phyloP scores from a whole-genome alignment of 208 protist species.

The Porcisia deanei region DNA sequence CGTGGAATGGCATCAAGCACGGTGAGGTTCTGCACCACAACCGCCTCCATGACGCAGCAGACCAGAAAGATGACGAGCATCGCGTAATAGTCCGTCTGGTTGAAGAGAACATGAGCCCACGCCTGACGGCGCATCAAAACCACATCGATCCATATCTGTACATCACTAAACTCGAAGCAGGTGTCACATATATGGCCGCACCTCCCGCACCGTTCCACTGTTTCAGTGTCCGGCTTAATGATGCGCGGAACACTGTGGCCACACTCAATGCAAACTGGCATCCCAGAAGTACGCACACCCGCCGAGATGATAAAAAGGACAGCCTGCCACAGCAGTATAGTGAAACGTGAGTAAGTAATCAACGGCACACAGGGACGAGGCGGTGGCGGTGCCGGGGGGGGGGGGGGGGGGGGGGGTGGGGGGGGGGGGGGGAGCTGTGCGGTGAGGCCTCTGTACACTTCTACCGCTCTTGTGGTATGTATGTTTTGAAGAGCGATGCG shows the following conservation, averaged over 20 bases:
- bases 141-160: slow-evolving; percentile 82
- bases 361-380: background rate
- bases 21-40: slow-evolving; percentile 58
- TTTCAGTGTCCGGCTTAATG: slow-evolving; percentile 71
- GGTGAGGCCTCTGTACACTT: background rate
- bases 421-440: background rate
- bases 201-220: slow-evolving; percentile 66
- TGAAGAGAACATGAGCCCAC: slow-evolving; percentile 83
- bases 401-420: background rate
- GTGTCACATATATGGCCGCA: slow-evolving; percentile 66
- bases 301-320: slow-evolving; percentile 11
- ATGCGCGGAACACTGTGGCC: slow-evolving; percentile 41
- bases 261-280: slow-evolving; percentile 86
- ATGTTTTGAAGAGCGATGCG: background rate
- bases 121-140: slow-evolving; percentile 63
- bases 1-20: slow-evolving; percentile 34
- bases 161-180: slow-evolving; percentile 75
- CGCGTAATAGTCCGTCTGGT: slow-evolving; percentile 33
- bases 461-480: background rate
- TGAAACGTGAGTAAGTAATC: background rate
- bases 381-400: slow-evolving; percentile 1
- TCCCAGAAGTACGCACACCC: slow-evolving; percentile 16
- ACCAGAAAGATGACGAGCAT: slow-evolving; percentile 29
- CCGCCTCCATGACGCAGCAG: slow-evolving; percentile 73
- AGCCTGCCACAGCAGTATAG: background rate